Evolutionary conservation across 371 early-diverging fungal genomes (phyloP), one percentile per base, ranked within the genome.

Genomic region (Mortierella sp.): DNA sequence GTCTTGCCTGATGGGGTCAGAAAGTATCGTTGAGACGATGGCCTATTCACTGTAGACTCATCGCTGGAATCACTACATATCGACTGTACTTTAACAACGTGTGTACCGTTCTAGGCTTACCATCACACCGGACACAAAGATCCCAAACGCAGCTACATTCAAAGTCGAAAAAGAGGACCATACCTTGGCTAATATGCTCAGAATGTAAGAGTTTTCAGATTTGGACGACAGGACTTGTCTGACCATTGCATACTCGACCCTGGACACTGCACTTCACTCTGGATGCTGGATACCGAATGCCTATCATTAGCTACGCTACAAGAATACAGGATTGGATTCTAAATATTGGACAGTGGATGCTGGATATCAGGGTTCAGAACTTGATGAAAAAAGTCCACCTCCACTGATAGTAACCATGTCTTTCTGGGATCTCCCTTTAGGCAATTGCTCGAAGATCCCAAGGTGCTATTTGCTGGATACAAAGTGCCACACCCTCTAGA

Each of bases 401-500:
- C 10, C 4, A 34, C 34, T 10, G 10, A 34, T 34, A 10, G 7
- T 10, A 7, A 34, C 34, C 34, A 34, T 10, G 10, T 34, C 34
- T 28, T 16, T 17, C 6, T 5, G 10, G 17, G 17, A 48, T 22
- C 13, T 7, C 51, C 14, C 54, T 24, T 40, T 76, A 95, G 95
- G 80, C 92, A 95, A 83, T 82, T 99, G 22, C 83, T 97, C 31
- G 91, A 94, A 67, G 92, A 99, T 82, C 91, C 92, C 16, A 90
- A 92, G 63, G 98, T 99, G 4, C 79, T 95, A 47, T 99, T 99
- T 86, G 95, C 97, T 19, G 99, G 97, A 49, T 99, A 99, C 85
- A 95, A 95, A 66, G 84, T 95, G 57, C 98, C 99, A 17, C 99
- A 99, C 79, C 99, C 99, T 31, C 87, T 99, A 10, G 96, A 98